Evolutionary conservation across 139 green algal species (phyloP).

Genomic region (Tetraselmis chui): DNA sequence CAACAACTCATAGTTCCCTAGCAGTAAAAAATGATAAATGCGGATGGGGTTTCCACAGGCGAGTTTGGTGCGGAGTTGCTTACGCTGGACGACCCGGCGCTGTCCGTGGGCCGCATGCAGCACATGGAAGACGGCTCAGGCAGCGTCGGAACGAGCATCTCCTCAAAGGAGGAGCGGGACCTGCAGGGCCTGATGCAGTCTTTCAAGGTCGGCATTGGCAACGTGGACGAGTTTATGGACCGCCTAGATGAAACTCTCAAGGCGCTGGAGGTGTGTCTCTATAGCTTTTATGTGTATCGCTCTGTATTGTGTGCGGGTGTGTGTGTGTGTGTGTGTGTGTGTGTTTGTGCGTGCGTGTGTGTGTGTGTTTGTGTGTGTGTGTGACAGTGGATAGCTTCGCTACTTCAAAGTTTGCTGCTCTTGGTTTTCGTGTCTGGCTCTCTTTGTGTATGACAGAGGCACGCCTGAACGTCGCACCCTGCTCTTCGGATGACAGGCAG

Average conservation of each 20-base stretch:
- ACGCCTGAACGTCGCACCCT: too few species aligned
- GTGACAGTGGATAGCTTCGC: too few species aligned
- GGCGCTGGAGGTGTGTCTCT: conserved; percentile 40
- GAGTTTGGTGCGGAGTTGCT: neutral
- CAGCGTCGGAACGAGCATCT: neutral
- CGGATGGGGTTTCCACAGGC: too few species aligned
- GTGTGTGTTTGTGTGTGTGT: too few species aligned
- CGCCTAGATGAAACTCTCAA: conserved; percentile 34
- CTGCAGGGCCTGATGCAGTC: conserved; percentile 36
- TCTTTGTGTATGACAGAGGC: too few species aligned
- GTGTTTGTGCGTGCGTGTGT: too few species aligned
- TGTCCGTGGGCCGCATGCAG: neutral
- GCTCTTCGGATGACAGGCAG: neutral
- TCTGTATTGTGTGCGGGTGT: too few species aligned
- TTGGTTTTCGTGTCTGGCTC: too few species aligned
- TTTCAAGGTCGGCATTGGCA: conserved; percentile 31
- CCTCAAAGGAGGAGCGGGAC: conserved; percentile 24
- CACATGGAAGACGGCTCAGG: neutral
- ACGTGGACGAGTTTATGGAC: conserved; percentile 38
- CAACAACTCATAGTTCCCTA: too few species aligned
- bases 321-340: too few species aligned
- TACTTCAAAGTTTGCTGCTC: neutral
- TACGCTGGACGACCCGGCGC: neutral
- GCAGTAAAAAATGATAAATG: too few species aligned
- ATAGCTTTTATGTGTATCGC: too few species aligned